phyloP scores from a whole-genome alignment of 306 rosid genomes.

The Clitoria ternatea region DNA sequence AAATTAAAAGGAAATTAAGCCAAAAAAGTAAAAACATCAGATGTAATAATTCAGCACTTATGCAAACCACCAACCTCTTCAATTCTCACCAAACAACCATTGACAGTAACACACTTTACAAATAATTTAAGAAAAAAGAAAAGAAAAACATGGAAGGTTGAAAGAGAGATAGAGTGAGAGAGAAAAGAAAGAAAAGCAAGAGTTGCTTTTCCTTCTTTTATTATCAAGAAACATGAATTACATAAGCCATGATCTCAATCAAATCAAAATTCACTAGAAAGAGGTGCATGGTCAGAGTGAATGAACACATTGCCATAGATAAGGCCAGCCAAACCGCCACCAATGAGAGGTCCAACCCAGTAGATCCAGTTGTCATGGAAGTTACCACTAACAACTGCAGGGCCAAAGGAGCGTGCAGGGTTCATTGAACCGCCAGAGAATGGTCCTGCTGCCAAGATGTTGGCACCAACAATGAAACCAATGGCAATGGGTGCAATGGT shows the following conservation, averaged over 20 bases:
- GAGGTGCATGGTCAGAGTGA: constrained; percentile 52
- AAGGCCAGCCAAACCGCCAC: constrained; percentile 91
- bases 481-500: constrained; percentile 90
- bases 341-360: constrained; percentile 86
- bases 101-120: constrained; percentile 29
- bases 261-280: constrained; percentile 35
- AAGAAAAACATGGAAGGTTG: neutral
- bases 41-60: constrained; percentile 2
- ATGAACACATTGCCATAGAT: constrained; percentile 67
- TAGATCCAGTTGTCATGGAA: constrained; percentile 79
- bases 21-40: neutral
- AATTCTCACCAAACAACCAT: constrained; percentile 24
- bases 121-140: constrained; percentile 5
- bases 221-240: constrained; percentile 4
- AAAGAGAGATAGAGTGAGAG: neutral
- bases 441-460: constrained; percentile 88
- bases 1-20: constrained; percentile 11
- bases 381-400: constrained; percentile 82
- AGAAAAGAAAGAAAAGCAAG: constrained; percentile 17
- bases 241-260: neutral
- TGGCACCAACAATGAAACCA: constrained; percentile 86
- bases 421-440: constrained; percentile 96
- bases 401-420: constrained; percentile 91
- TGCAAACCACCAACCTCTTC: constrained; percentile 28
- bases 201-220: constrained; percentile 24